Conservation (phyloP, 805 yeast genomes). For the Wickerhamomyces sydowiorum region DNA sequence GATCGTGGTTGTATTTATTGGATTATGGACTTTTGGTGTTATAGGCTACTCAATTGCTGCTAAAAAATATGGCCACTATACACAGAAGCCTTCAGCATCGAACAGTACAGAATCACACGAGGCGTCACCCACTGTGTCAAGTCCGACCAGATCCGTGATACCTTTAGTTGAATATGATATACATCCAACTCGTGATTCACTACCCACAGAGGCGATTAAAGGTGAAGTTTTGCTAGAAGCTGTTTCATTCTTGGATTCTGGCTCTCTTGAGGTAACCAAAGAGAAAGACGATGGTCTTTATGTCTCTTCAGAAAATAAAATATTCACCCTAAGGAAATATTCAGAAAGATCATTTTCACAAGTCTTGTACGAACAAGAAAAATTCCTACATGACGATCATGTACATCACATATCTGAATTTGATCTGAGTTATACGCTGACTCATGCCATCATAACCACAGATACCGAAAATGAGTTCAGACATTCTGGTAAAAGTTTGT, state of each 20-base stretch:
- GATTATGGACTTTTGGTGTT: neutral
- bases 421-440: constrained; percentile 38
- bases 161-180: neutral
- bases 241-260: constrained; percentile 23
- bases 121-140: no score
- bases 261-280: constrained; percentile 14
- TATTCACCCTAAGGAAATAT: constrained; percentile 26
- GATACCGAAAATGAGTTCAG: constrained; percentile 52
- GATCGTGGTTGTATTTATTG: neutral
- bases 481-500: constrained; percentile 57
- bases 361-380: constrained; percentile 22
- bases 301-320: constrained; percentile 12
- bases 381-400: constrained; percentile 36
- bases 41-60: neutral
- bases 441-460: constrained; percentile 50
- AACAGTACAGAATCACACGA: neutral
- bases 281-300: constrained; percentile 42
- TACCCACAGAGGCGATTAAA: constrained; percentile 4
- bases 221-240: constrained; percentile 2
- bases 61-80: neutral
- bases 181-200: constrained; percentile 1
- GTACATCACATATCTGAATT: constrained; percentile 34
- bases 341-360: constrained; percentile 18
- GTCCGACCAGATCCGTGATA: neutral
- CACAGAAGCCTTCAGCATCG: neutral